phyloP scores from a whole-genome alignment of 179 eudicot genomes.

The Beta macrorhiza region DNA sequence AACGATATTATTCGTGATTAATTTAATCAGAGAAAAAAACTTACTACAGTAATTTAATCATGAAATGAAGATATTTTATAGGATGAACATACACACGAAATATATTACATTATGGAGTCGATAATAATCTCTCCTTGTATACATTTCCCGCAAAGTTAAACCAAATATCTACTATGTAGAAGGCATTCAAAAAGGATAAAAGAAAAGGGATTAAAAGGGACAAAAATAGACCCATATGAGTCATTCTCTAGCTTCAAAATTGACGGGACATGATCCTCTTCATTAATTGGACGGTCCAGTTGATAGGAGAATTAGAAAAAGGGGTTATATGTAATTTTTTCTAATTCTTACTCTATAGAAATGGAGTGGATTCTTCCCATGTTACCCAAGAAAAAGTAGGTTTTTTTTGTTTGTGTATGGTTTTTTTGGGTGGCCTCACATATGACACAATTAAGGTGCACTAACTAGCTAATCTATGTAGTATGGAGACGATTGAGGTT shows the following conservation, averaged over 20 bases:
- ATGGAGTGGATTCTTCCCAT: not conserved
- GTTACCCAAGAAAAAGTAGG: not conserved
- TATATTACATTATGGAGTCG: not conserved
- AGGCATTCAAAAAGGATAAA: not conserved
- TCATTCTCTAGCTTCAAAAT: constrained; percentile 28
- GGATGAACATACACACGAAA: not conserved
- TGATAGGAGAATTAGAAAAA: not conserved
- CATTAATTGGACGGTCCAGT: not conserved
- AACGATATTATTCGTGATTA: too few species aligned
- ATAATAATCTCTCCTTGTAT: not conserved
- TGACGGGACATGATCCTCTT: not conserved
- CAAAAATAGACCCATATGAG: constrained; percentile 12
- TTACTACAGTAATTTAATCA: too few species aligned
- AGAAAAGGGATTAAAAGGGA: not conserved
- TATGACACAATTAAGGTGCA: too few species aligned
- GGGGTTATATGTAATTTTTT: not conserved
- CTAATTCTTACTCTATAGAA: not conserved
- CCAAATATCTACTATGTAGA: not conserved
- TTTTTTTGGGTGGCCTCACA: too few species aligned
- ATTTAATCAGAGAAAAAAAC: too few species aligned
- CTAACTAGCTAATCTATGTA: too few species aligned
- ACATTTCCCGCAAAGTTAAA: constrained; percentile 23
- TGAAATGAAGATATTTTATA: too few species aligned
- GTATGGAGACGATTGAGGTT: too few species aligned
- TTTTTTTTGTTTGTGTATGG: not conserved